A percentile compares a stretch with the other conserved stretches of the same genome.
Conservation (phyloP, 1,139 yeast species). For the Schwanniomyces etchellsii region DNA sequence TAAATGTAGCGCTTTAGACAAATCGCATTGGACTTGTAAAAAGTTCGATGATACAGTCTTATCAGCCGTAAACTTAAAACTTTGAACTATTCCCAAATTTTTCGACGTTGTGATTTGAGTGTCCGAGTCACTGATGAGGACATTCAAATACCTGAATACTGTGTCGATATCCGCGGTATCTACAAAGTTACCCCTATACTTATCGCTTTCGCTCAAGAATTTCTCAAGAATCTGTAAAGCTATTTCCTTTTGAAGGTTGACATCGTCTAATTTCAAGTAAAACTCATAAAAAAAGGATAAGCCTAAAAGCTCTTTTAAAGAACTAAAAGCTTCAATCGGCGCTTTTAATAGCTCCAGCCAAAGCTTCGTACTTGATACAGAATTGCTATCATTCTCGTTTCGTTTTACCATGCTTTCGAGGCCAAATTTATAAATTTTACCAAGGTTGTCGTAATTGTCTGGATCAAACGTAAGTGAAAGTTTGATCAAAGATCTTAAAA, state of each 20-base stretch:
- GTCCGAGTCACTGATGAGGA: slow-evolving; percentile 30
- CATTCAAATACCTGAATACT: slow-evolving; percentile 36
- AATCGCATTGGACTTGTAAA: slow-evolving; percentile 55
- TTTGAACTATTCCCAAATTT: slow-evolving; percentile 31
- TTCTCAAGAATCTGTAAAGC: slow-evolving; percentile 39
- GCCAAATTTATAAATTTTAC: slow-evolving; percentile 56
- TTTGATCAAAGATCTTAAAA: slow-evolving; percentile 60
- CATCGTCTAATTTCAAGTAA: slow-evolving; percentile 29
- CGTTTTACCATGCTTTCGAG: slow-evolving; percentile 32
- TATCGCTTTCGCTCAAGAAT: slow-evolving; percentile 15
- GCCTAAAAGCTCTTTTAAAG: slow-evolving; percentile 22
- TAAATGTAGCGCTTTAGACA: slow-evolving; percentile 68
- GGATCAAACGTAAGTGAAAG: slow-evolving; percentile 68
- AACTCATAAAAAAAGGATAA: slow-evolving; percentile 40
- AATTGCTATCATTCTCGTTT: slow-evolving; percentile 10
- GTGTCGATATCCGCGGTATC: slow-evolving; percentile 29
- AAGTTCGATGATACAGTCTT: slow-evolving; percentile 31
- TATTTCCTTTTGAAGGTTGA: slow-evolving; percentile 30
- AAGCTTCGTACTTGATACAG: slow-evolving; percentile 28
- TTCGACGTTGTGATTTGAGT: slow-evolving; percentile 27
- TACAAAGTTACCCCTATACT: slow-evolving; percentile 10
- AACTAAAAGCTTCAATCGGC: slow-evolving; percentile 45
- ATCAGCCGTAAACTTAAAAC: slow-evolving; percentile 27
- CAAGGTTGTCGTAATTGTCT: slow-evolving; percentile 52
- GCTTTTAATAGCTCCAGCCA: slow-evolving; percentile 53